These are phyloP conservation scores for Petrea volubilis DNA, from an alignment of 257 asterid species.

Conservation along the genomic window DNA sequence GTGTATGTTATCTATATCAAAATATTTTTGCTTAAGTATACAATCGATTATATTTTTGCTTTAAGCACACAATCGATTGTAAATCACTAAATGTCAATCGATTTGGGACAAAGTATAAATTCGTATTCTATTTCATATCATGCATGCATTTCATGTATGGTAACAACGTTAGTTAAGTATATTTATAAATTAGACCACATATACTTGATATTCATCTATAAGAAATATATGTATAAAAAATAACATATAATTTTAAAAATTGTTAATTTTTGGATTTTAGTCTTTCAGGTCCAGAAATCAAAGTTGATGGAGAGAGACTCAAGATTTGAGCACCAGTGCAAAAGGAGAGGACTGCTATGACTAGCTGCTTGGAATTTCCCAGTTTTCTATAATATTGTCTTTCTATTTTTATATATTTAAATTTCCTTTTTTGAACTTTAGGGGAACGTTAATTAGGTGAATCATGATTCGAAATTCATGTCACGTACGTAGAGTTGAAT, in stretches of 20 bases:
- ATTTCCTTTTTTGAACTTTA: slow-evolving; percentile 27
- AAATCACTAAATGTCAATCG: too few relatives aligned
- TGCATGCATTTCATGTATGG: too few relatives aligned
- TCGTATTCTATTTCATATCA: too few relatives aligned
- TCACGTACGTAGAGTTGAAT: slow-evolving; percentile 31
- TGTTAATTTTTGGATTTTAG: not conserved
- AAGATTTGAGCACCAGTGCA: slow-evolving; percentile 28
- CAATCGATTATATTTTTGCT: too few relatives aligned
- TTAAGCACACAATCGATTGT: too few relatives aligned
- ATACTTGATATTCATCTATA: too few relatives aligned
- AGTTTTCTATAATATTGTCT: slow-evolving; percentile 4
- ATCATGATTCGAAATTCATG: slow-evolving; percentile 30
- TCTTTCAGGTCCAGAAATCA: slow-evolving; percentile 37
- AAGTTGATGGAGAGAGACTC: slow-evolving; percentile 49
- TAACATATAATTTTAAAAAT: not conserved
- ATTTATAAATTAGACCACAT: too few relatives aligned
- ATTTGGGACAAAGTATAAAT: too few relatives aligned
- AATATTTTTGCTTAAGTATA: too few relatives aligned
- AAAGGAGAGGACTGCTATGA: slow-evolving; percentile 24
- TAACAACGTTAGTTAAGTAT: too few relatives aligned
- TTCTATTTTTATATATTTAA: slow-evolving; percentile 24
- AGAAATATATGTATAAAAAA: too few relatives aligned
- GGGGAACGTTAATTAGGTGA: slow-evolving; percentile 29
- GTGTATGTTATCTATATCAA: too few relatives aligned
- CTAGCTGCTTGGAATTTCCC: slow-evolving; percentile 32